These are phyloP conservation scores for Sarocladium oryzae DNA, from an alignment of 2,329 filamentous ascomycete species.

Conservation along the genomic window DNA sequence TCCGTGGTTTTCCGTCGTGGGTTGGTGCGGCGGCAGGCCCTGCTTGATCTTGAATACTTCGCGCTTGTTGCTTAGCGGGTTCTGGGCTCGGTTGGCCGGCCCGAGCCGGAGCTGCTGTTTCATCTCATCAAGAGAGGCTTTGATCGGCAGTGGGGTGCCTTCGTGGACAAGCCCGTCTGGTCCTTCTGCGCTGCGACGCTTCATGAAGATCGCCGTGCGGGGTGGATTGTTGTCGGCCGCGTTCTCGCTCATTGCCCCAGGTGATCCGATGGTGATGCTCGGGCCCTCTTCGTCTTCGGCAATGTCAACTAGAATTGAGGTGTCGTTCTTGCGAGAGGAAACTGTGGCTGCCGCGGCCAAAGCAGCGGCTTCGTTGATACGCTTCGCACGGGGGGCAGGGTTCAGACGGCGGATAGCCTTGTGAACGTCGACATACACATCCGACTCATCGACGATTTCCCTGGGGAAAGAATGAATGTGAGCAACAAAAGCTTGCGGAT, in stretches of 20 bases:
- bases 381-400: constrained; percentile 72
- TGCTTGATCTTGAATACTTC: constrained; percentile 63
- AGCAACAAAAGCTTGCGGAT: not conserved
- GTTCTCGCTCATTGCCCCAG: constrained; percentile 30
- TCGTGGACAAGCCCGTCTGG: constrained; percentile 44
- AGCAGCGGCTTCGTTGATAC: constrained; percentile 30
- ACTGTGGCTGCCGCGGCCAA: constrained; percentile 25
- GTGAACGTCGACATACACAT: constrained; percentile 97
- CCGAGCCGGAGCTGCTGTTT: constrained; percentile 58
- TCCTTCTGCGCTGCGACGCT: constrained; percentile 50
- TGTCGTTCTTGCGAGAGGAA: constrained; percentile 7
- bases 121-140: constrained; percentile 57
- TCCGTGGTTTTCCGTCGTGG: not conserved
- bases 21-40: constrained; percentile 21
- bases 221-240: constrained; percentile 38
- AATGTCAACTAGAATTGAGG: constrained; percentile 31
- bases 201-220: constrained; percentile 51
- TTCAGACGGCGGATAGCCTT: constrained; percentile 89
- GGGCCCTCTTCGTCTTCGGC: constrained; percentile 33
- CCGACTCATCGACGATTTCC: constrained; percentile 98
- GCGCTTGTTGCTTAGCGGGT: constrained; percentile 52
- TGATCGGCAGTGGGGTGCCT: constrained; percentile 43
- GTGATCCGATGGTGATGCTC: constrained; percentile 26
- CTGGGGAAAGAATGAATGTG: constrained; percentile 36
- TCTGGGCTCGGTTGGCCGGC: constrained; percentile 59